These are phyloP conservation scores for Petunia axillaris DNA, from an alignment of 257 asterid genomes.

Conservation along the genomic window DNA sequence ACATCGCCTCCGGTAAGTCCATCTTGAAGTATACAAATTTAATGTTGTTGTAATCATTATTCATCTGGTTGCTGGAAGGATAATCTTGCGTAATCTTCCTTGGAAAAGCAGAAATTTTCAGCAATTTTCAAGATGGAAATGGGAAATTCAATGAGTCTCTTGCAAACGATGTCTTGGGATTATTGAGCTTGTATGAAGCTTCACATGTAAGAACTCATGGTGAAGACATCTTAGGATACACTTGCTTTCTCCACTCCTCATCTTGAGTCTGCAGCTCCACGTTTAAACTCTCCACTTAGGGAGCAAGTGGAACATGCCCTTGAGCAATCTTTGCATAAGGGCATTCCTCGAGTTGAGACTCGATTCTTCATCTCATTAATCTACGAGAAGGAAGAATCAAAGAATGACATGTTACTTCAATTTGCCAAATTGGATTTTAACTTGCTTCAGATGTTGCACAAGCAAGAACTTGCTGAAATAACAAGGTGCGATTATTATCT, in stretches of 20 bases:
- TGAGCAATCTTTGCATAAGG: constrained; percentile 32
- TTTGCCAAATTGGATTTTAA: constrained; percentile 42
- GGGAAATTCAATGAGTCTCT: constrained; percentile 31
- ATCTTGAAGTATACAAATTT: neutral
- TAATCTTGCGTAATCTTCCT: neutral
- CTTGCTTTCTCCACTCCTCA: constrained; percentile 23
- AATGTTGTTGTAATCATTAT: neutral
- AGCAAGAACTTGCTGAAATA: constrained; percentile 38
- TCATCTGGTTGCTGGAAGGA: neutral
- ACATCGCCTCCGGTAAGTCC: constrained; percentile 37
- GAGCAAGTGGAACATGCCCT: constrained; percentile 39
- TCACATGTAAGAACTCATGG: constrained; percentile 39
- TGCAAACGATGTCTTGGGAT: neutral
- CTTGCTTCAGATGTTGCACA: constrained; percentile 38
- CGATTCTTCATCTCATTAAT: constrained; percentile 25
- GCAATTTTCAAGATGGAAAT: constrained; percentile 34
- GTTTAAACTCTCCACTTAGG: constrained; percentile 25
- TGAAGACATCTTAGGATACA: constrained; percentile 41
- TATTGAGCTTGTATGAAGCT: constrained; percentile 43
- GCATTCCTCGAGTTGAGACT: constrained; percentile 40
- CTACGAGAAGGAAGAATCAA: constrained; percentile 34
- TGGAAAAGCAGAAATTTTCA: constrained; percentile 31
- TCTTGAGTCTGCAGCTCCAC: constrained; percentile 28
- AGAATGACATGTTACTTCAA: constrained; percentile 27
- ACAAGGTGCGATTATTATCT: neutral